Conservation (phyloP, 257 asterid species). For the Cordia subcordata region DNA sequence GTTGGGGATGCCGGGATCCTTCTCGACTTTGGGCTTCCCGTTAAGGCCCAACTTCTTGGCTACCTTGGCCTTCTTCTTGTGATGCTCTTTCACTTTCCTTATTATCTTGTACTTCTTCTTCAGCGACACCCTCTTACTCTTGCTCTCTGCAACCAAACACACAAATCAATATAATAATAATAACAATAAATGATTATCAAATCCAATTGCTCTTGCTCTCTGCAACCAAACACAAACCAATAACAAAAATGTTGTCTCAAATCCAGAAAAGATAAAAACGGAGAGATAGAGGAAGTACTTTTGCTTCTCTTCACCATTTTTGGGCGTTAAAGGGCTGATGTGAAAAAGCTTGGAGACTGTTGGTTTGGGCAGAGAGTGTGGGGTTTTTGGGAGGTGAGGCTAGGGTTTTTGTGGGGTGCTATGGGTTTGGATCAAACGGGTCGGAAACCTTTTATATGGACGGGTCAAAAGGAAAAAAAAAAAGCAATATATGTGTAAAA, state of each 20-base stretch:
- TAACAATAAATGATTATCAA: background rate
- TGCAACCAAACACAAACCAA: slow-evolving; percentile 14
- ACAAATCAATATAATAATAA: background rate
- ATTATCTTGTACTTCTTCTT: slow-evolving; percentile 79
- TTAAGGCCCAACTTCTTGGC: slow-evolving; percentile 68
- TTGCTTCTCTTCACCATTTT: slow-evolving; percentile 79
- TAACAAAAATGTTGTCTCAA: background rate
- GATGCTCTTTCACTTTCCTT: slow-evolving; percentile 82
- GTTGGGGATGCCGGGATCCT: slow-evolving; percentile 93
- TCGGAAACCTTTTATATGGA: background rate
- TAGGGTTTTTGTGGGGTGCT: background rate
- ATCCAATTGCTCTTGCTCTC: slow-evolving; percentile 81
- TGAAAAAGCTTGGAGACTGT: background rate
- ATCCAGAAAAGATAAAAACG: background rate
- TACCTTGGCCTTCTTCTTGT: slow-evolving; percentile 81
- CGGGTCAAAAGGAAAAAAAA: background rate
- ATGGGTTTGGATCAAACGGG: too few relatives aligned
- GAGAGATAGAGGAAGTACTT: slow-evolving; percentile 26
- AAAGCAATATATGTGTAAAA: too few relatives aligned
- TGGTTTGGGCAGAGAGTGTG: background rate
- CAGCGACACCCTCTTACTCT: slow-evolving; percentile 85
- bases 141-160: slow-evolving; percentile 53
- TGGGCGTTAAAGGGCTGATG: background rate
- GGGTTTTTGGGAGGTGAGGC: background rate
- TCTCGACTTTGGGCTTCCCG: slow-evolving; percentile 60